phyloP scores from a whole-genome alignment of 2,329 filamentous ascomycete genomes.

The Colletotrichum neosansevieriae region DNA sequence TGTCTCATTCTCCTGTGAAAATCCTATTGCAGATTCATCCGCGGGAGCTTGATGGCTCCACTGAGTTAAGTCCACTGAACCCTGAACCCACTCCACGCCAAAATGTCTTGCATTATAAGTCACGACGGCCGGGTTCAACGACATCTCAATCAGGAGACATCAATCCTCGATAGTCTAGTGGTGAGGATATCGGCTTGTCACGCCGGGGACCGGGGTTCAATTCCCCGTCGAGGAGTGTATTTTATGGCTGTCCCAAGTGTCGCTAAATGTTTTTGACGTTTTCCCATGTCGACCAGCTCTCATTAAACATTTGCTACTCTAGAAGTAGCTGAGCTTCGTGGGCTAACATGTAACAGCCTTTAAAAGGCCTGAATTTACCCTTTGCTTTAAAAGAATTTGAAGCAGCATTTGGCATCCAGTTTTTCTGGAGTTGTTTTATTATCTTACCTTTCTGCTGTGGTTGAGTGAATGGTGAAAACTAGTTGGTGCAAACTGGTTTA shows the following conservation, averaged over 20 bases:
- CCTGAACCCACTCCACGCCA: not conserved
- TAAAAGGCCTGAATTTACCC: no score
- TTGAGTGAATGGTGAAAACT: no score
- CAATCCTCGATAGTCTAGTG: slow-evolving; percentile 27
- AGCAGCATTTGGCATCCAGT: no score
- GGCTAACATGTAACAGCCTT: no score
- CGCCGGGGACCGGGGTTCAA: slow-evolving; percentile 30
- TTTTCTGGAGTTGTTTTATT: no score
- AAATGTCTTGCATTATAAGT: not conserved
- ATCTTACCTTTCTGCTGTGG: no score
- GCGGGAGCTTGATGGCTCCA: not conserved
- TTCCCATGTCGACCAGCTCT: not conserved
- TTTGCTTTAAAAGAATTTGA: no score
- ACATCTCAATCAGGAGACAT: not conserved
- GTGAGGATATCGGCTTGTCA: slow-evolving; percentile 36
- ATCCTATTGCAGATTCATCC: no score
- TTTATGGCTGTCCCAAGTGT: not conserved
- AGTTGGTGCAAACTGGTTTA: no score
- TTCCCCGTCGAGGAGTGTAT: slow-evolving; percentile 15
- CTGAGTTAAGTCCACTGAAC: not conserved
- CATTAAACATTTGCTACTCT: not conserved
- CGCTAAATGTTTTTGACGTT: not conserved
- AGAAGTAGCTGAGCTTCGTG: not conserved
- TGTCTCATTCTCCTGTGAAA: no score
- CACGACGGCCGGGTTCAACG: no score